These are phyloP conservation scores for Phytophthora pluvialis DNA, from an alignment of 352 stramenopile genomes.

Conservation along the genomic window DNA sequence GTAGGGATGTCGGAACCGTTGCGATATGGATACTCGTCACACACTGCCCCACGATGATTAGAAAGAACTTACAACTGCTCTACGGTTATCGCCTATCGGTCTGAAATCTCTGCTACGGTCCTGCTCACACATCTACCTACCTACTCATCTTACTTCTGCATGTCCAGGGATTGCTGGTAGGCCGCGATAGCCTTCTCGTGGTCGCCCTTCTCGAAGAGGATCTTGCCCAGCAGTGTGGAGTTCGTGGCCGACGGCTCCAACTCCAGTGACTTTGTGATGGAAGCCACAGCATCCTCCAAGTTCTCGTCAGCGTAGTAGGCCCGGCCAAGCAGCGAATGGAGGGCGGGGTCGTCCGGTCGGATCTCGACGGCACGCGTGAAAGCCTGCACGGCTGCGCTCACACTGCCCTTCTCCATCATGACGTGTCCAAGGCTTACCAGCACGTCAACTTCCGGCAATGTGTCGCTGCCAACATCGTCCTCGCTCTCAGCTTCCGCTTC, in stretches of 20 bases:
- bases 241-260: constrained; percentile 84
- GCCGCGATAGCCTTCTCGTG: constrained; percentile 86
- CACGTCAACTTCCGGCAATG: constrained; percentile 82
- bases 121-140: constrained; percentile 35
- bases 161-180: constrained; percentile 85
- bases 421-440: constrained; percentile 80
- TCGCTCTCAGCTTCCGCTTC: constrained; percentile 44
- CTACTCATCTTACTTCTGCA: constrained; percentile 56
- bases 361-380: constrained; percentile 88
- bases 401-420: constrained; percentile 86
- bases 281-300: constrained; percentile 72
- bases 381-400: constrained; percentile 77
- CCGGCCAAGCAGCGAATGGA: constrained; percentile 82
- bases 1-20: too few relatives aligned
- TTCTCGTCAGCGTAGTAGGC: constrained; percentile 88
- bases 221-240: constrained; percentile 86
- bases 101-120: constrained; percentile 20
- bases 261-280: constrained; percentile 69
- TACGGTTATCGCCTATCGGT: constrained; percentile 34
- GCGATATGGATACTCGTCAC: constrained; percentile 6
- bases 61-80: constrained; percentile 20
- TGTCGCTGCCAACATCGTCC: constrained; percentile 71
- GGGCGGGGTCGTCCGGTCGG: constrained; percentile 68
- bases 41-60: constrained; percentile 6
- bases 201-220: constrained; percentile 89